Evolutionary conservation across 2,329 filamentous ascomycete species (phyloP), one percentile per base, ranked within the genome.

Genomic region (Didymella keratinophila): DNA sequence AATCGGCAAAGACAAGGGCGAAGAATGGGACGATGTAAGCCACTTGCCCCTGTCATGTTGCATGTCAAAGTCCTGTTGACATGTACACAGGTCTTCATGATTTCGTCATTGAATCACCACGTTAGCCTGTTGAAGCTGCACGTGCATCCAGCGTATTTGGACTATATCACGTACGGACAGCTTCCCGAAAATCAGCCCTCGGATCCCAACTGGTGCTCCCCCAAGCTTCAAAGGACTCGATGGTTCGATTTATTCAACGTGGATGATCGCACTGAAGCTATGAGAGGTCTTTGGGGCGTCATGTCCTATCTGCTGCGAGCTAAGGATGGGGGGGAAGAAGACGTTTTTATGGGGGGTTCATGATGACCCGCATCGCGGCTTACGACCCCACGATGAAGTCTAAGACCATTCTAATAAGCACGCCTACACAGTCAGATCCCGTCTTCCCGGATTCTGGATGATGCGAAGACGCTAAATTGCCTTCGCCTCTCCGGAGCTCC

Each of bases 51-150:
- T 32, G 16, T 28, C 30, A n/a, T 12, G 10, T 28, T 34, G 25
- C 32, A 18, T 23, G 4, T 18, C 28, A 5, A 20, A 32, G 23
- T 14, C 16, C 46, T 43, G 46, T 52, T 60, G 28, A 60, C 43
- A 47, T 25, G 47, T 42, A 4, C 20, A 27, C 66, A 88, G 84
- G 80, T 88, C 50, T 87, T 85, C 73, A 82, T 87, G 79, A 67
- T 88, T 46, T 87, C 86, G 12, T 84, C 84, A 23, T 77, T 88
- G 62, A 87, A 87, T 70, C 86, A 87, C 72, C 86, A 89, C 64
- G 78, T 88, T 60, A 81, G 83, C 55, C 81, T 89, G 46, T 70
- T 88, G 51, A 85, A 84, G 63, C 77, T 88, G 46, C 83, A 81
- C 30, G 79, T 88, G 43, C 85, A 87, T 69, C 75, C 76, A 23